These are phyloP conservation scores for Polytrichum commune DNA, from an alignment of 225 moss, liverwort and hornwort genomes.

Conservation along the genomic window DNA sequence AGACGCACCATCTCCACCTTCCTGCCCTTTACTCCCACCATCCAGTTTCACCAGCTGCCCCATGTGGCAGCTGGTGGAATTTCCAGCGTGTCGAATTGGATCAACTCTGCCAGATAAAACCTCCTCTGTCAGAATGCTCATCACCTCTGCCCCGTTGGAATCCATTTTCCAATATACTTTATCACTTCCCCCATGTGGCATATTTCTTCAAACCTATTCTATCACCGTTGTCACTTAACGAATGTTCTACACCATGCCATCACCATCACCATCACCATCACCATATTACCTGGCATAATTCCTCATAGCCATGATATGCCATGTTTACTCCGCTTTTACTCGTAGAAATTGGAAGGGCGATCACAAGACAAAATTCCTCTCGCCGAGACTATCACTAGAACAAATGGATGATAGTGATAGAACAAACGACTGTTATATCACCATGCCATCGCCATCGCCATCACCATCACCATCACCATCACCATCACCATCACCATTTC, in stretches of 20 bases:
- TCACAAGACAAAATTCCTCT: constrained; percentile 12
- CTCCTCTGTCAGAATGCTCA: constrained; percentile 17
- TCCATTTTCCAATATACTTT: constrained; percentile 24
- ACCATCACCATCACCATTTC: too few relatives aligned
- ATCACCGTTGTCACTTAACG: too few relatives aligned
- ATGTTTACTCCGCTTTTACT: background rate
- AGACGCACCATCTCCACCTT: constrained; percentile 3
- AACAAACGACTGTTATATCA: too few relatives aligned
- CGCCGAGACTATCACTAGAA: background rate
- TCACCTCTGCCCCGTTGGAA: constrained; percentile 5
- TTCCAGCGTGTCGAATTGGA: constrained; percentile 15
- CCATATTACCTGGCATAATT: background rate
- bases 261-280: background rate
- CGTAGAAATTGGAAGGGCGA: background rate
- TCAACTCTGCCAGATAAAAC: constrained; percentile 23
- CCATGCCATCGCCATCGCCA: too few relatives aligned
- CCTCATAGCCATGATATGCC: background rate
- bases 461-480: too few relatives aligned
- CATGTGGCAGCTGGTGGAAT: too few relatives aligned
- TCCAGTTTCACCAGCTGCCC: constrained; percentile 7
- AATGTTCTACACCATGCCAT: background rate
- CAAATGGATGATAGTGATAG: background rate
- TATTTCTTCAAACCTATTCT: background rate
- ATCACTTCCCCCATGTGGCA: background rate
- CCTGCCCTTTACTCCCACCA: constrained; percentile 4